These are phyloP conservation scores for Ogataea saltuana DNA, from an alignment of 805 yeast species.

Conservation along the genomic window DNA sequence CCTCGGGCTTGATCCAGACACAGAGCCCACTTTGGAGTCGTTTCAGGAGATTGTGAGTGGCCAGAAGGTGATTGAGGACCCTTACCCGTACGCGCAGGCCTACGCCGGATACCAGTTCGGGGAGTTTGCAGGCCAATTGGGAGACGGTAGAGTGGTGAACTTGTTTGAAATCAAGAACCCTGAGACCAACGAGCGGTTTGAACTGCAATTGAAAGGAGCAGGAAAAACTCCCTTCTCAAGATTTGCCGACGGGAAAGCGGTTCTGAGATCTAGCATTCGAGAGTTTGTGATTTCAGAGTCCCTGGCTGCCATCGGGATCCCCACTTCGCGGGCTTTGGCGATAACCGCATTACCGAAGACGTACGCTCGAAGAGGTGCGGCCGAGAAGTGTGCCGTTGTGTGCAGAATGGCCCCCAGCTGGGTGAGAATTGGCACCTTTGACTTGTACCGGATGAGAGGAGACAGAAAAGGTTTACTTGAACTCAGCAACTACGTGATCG, in stretches of 20 bases:
- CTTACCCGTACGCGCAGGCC: conserved; percentile 82
- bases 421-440: conserved; percentile 89
- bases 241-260: conserved; percentile 97
- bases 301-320: conserved; percentile 76
- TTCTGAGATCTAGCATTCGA: conserved; percentile 79
- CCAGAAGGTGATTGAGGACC: conserved; percentile 38
- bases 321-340: conserved; percentile 81
- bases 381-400: conserved; percentile 83
- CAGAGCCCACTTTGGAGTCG: conserved; percentile 21
- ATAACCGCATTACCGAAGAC: conserved; percentile 73
- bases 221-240: conserved; percentile 91
- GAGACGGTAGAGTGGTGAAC: conserved; percentile 90
- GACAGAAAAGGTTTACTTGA: conserved; percentile 61
- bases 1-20: conserved; percentile 54
- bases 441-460: conserved; percentile 71
- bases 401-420: conserved; percentile 82
- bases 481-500: conserved; percentile 72
- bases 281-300: conserved; percentile 87
- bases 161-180: conserved; percentile 66
- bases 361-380: conserved; percentile 66
- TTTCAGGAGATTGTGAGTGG: conserved; percentile 67
- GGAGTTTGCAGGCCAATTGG: conserved; percentile 93
- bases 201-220: conserved; percentile 85
- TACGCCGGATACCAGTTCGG: conserved; percentile 98
- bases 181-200: conserved; percentile 46